Evolutionary conservation across 2,329 filamentous ascomycete species (phyloP).

Genomic region (Aspergillus novofumigatus): DNA sequence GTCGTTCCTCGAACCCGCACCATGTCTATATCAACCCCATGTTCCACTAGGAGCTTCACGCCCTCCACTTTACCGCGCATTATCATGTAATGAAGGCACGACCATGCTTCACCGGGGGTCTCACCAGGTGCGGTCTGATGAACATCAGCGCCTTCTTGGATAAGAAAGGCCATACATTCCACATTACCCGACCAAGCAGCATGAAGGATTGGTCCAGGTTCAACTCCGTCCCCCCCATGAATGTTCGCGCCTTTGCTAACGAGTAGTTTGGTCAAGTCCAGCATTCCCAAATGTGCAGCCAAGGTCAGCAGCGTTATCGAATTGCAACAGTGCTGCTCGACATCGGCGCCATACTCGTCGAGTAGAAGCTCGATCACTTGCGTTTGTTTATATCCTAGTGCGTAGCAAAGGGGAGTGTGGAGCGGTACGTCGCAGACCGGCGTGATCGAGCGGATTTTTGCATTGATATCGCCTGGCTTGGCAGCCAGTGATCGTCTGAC

Average conservation of each 20-base stretch:
- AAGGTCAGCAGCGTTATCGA: not conserved
- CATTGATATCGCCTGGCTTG: not conserved
- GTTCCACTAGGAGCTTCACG: not conserved
- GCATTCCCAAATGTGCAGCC: not conserved
- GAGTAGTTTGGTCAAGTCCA: not conserved
- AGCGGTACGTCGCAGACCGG: fast-evolving
- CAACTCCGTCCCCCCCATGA: not conserved
- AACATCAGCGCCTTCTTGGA: not conserved
- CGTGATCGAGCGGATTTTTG: not conserved
- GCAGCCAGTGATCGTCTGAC: not conserved
- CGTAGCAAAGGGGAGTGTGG: not conserved
- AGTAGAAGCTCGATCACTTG: not conserved
- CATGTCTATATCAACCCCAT: not conserved
- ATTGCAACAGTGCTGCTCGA: not conserved
- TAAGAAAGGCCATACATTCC: not conserved
- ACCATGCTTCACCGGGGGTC: not conserved
- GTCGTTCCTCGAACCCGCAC: not conserved
- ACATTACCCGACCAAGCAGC: not conserved
- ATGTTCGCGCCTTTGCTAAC: not conserved
- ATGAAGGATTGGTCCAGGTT: not conserved
- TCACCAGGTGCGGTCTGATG: not conserved
- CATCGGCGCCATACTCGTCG: not conserved
- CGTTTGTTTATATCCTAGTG: too few species aligned
- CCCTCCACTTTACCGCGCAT: not conserved
- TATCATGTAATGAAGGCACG: not conserved